A percentile compares a stretch with the other conserved stretches of the same genome.
These are phyloP conservation scores for Nicotiana tabacum DNA, from an alignment of 257 asterid genomes.

Conservation along the genomic window DNA sequence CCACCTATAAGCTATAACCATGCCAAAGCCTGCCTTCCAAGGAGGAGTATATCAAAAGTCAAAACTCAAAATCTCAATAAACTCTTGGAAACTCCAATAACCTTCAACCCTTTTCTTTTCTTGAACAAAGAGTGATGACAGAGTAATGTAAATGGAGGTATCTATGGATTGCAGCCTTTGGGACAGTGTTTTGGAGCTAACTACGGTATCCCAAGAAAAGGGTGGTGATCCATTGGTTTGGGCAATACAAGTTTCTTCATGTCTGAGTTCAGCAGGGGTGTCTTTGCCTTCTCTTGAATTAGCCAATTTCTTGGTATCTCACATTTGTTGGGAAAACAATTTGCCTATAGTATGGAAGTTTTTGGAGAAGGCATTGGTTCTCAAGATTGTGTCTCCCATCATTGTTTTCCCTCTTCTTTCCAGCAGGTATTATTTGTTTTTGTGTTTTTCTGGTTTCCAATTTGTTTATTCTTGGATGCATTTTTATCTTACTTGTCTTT, in stretches of 20 bases:
- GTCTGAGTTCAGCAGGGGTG: conserved; percentile 59
- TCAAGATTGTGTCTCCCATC: conserved; percentile 74
- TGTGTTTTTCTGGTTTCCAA: neutral
- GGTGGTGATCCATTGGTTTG: conserved; percentile 70
- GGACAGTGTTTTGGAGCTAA: conserved; percentile 64
- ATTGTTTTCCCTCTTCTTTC: conserved; percentile 82
- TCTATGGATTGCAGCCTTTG: conserved; percentile 30
- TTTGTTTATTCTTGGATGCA: neutral
- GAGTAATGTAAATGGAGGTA: conserved; percentile 44
- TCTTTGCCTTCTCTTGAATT: conserved; percentile 64
- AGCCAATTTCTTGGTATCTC: conserved; percentile 62
- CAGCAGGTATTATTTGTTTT: conserved; percentile 40
- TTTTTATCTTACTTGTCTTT: neutral
- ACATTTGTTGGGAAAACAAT: conserved; percentile 93
- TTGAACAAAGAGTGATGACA: conserved; percentile 17
- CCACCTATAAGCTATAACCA: too few relatives aligned
- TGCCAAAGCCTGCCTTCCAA: too few relatives aligned
- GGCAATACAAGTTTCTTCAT: conserved; percentile 77
- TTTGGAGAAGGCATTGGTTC: conserved; percentile 68
- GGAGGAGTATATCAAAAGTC: too few relatives aligned
- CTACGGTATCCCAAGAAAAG: conserved; percentile 70
- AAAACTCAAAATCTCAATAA: too few relatives aligned
- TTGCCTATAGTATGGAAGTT: conserved; percentile 87
- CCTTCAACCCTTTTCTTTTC: neutral
- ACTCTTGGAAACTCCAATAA: too few relatives aligned